phyloP scores from a whole-genome alignment of 768 basidiomycete genomes.

The Agaricus blazei region DNA sequence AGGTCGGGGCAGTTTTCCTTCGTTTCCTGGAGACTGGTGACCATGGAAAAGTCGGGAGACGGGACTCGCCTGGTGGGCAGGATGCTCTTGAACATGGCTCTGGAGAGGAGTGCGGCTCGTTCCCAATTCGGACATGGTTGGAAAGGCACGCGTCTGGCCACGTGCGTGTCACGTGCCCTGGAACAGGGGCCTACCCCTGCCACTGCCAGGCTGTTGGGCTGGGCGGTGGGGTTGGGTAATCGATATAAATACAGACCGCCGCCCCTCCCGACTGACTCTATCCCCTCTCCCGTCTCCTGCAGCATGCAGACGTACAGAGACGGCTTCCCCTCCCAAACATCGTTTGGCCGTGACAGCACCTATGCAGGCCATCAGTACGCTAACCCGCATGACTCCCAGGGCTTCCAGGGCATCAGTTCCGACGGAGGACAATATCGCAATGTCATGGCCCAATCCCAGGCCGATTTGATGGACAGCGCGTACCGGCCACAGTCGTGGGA shows the following conservation, averaged over 20 bases:
- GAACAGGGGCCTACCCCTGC: neutral
- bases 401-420: neutral
- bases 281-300: neutral
- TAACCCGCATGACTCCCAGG: neutral
- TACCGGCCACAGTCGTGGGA: constrained; percentile 3
- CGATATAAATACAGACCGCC: no score
- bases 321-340: neutral
- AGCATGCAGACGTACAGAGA: constrained; percentile 6
- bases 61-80: constrained; percentile 63
- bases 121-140: constrained; percentile 28
- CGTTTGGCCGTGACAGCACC: neutral
- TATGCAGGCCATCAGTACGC: constrained; percentile 3
- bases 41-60: constrained; percentile 69
- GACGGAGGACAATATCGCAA: constrained; percentile 1
- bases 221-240: no score
- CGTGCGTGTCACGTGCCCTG: constrained; percentile 19
- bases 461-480: neutral
- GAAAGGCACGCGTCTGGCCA: constrained; percentile 27
- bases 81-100: constrained; percentile 74
- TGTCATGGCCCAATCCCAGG: neutral
- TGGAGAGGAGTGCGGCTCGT: constrained; percentile 16
- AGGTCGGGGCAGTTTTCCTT: constrained; percentile 64
- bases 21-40: constrained; percentile 53
- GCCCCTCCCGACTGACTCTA: no score
- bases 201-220: no score